Evolutionary conservation across 2,329 filamentous ascomycete species (phyloP).

Genomic region (Pseudogymnoascus destructans): DNA sequence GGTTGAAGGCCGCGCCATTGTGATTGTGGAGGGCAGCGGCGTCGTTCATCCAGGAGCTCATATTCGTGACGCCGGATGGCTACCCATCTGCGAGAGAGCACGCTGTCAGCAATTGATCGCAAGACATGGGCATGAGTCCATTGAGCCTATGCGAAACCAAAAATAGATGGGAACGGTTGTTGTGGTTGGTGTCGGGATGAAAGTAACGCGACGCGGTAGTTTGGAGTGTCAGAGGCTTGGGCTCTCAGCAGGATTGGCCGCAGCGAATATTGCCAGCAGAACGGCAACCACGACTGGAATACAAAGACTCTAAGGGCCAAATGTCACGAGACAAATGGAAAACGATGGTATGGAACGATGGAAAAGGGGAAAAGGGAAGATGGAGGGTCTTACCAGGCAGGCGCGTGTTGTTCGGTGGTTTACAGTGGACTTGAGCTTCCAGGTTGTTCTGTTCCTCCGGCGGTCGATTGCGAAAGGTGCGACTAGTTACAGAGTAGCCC

Average conservation of each 20-base stretch:
- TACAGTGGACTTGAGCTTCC: slow-evolving; percentile 8
- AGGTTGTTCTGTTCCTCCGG: slow-evolving; percentile 6
- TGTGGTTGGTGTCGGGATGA: slow-evolving; percentile 5
- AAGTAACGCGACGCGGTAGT: slow-evolving; percentile 4
- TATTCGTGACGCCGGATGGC: slow-evolving; percentile 37
- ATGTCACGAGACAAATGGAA: slow-evolving; percentile 10
- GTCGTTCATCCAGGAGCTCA: slow-evolving; percentile 64
- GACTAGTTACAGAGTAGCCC: slow-evolving; percentile 1
- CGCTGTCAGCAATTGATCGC: slow-evolving; percentile 22
- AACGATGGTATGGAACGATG: background rate
- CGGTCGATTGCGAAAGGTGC: slow-evolving; percentile 8
- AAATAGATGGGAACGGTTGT: slow-evolving; percentile 20
- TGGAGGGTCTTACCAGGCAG: slow-evolving; percentile 24
- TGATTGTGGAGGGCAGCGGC: slow-evolving; percentile 50
- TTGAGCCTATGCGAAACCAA: slow-evolving; percentile 16
- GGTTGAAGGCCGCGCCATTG: slow-evolving; percentile 56
- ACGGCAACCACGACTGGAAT: background rate
- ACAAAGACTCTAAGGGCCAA: background rate
- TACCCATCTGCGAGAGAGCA: slow-evolving; percentile 25
- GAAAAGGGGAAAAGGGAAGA: slow-evolving; percentile 19
- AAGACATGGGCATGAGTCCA: slow-evolving; percentile 15
- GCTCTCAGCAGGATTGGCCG: background rate
- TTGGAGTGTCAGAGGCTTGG: background rate
- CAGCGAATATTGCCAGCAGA: slow-evolving; percentile 2
- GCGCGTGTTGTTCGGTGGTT: slow-evolving; percentile 7